These are phyloP conservation scores for Dothideomycetidae sp. DNA, from an alignment of 2,329 filamentous ascomycete genomes.

Conservation along the genomic window DNA sequence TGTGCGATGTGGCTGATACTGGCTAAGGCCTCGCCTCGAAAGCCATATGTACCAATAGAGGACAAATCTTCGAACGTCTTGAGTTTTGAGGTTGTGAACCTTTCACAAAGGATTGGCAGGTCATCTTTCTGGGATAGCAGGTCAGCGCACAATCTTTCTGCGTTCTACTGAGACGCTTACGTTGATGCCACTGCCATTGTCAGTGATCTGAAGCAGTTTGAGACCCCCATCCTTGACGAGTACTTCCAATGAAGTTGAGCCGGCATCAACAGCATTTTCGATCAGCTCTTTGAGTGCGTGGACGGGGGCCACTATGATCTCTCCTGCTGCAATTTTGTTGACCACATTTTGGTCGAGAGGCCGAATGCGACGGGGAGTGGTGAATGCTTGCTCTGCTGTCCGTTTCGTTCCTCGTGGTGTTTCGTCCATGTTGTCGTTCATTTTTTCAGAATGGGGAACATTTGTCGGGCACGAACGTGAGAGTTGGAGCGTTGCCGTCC, in stretches of 20 bases:
- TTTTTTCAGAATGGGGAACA: too few species aligned
- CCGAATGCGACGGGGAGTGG: conserved; percentile 41
- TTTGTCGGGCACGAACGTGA: too few species aligned
- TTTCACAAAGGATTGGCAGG: conserved; percentile 78
- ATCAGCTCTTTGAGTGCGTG: conserved; percentile 94
- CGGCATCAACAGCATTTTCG: conserved; percentile 95
- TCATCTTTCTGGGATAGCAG: conserved; percentile 68
- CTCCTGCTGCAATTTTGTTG: conserved; percentile 95
- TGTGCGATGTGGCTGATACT: conserved; percentile 99
- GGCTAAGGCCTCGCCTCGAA: conserved; percentile 85
- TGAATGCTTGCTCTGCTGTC: conserved; percentile 16
- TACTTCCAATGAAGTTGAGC: conserved; percentile 79
- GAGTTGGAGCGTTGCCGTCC: too few species aligned
- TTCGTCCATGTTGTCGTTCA: background rate
- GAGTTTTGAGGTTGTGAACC: conserved; percentile 93
- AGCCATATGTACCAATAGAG: conserved; percentile 91
- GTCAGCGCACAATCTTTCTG: too few species aligned
- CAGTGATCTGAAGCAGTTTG: conserved; percentile 90
- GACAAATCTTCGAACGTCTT: conserved; percentile 84
- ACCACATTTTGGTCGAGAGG: conserved; percentile 84
- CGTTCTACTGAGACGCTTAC: too few species aligned
- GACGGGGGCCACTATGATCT: conserved; percentile 95
- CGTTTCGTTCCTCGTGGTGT: conserved; percentile 19
- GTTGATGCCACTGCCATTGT: conserved; percentile 92
- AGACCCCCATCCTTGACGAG: conserved; percentile 88